Evolutionary conservation across 2,329 filamentous ascomycete species (phyloP), one percentile per base, ranked within the genome.

Genomic region (Colletotrichum abscissum): DNA sequence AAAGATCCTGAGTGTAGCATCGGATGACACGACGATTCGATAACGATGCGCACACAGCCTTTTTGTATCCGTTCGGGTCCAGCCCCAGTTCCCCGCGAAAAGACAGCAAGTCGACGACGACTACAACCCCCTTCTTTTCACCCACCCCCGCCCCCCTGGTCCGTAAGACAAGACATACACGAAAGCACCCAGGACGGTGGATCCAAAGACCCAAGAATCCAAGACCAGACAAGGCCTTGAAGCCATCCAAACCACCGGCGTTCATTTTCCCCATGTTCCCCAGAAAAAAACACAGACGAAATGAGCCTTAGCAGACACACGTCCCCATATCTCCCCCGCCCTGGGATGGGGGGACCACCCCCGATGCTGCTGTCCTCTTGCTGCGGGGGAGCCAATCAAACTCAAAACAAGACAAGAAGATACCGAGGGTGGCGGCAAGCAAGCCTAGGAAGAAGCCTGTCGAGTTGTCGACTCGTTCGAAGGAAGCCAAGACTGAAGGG

Each of bases 331-430:
- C 38, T 65, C 66, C 22, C 30, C 54, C 49, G 54, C 28, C n/a
- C 28, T 38, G 33, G 57, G 42, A 57, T 35, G 66, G 52, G 56
- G 57, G 46, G 38, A 42, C 66, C 70, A 64, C 55, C 55, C 24
- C 57, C 55, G 46, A 66, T 70, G 70, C 60, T 72, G 60, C 60
- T 46, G 30, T 58, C 22, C 52, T 52, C 19, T 52, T 56, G 33
- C 60, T 73, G 70, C 67, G 70, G 70, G 70, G 70, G 67, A 35
- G 26, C 67, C 67, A 73, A 70, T 73, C 67, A 73, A 66, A 65
- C 55, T 30, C 55, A 38, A 62, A 73, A 65, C 26, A 70, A 38
- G 60, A 65, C 59, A 49, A 49, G 67, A 62, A 56, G 67, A 73
- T 73, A 62, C 70, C 70, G 67, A 73, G 70, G 70, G 70, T 73